Evolutionary conservation across 768 basidiomycete species (phyloP), one percentile per base, ranked within the genome.

Genomic region (Boletales sp.): DNA sequence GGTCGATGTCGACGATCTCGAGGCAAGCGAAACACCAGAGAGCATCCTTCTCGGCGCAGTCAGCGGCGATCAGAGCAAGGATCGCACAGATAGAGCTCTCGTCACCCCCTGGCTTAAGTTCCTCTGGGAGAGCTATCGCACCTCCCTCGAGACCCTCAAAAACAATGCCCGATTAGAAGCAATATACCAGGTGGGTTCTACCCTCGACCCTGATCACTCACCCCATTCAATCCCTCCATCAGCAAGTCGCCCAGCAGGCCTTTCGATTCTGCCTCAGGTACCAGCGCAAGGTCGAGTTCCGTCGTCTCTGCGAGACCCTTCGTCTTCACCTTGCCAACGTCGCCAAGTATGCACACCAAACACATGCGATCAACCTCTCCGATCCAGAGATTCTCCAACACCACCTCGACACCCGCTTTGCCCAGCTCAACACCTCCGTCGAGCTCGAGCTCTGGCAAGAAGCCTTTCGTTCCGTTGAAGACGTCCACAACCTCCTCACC

Each of bases 381-480:
- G 95, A 98, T 66, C 80, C 93, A 12, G 95, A 97, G 60, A 95
- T 87, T 8, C 85, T 97, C 43, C 89, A 95, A 63, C 91, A 91
- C 59, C 90, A 97, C 69, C 87, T 98, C 52, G 95, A 97, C 66
- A 94, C 93, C 15, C 91, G 94, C 48, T 98, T 99, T 67, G 89
- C 90, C 24, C 94, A 98, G 74, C 82, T 98, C 54, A 93, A 94
- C 62, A 90, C 93, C 17, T 94, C 94, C 2, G 94, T 98, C 58
- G 94, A 98, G 68, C 85, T 99, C 55, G 95, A 99, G 71, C 79
- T 99, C 24, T 99, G 95, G 95, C 94, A 97, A 64, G 95, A 97
- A 63, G 95, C 93, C 10, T 99, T 97, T 81, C 88, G 95, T 52
- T 93, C 92, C 37, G 93, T 97, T 52, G 95, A 99, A 69, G 95